Conservation (phyloP, 176 grass and related monocot genomes). For the Puya raimondii region DNA sequence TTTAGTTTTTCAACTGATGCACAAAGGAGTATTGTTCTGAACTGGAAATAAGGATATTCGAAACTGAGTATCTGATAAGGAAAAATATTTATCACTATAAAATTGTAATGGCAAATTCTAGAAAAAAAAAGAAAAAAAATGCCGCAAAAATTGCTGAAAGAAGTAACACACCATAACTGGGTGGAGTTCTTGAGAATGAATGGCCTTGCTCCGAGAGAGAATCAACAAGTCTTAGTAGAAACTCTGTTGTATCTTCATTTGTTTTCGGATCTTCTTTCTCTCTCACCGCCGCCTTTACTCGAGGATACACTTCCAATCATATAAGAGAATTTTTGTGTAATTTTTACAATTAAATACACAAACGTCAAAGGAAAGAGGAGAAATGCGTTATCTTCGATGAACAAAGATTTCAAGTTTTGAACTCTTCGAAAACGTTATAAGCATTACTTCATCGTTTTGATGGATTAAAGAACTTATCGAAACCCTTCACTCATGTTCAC, state of each 20-base stretch:
- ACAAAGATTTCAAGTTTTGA: constrained; percentile 18
- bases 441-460: no score
- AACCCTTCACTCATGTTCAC: no score
- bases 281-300: background rate
- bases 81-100: no score
- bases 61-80: no score
- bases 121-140: no score
- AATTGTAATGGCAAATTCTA: no score
- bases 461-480: no score
- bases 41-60: no score
- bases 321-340: background rate
- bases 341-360: background rate
- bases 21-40: no score
- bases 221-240: background rate
- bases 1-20: no score
- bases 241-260: background rate
- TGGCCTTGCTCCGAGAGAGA: background rate
- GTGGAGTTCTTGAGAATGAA: background rate
- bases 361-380: no score
- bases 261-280: background rate
- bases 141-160: no score
- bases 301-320: constrained; percentile 2
- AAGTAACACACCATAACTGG: background rate
- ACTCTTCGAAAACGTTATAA: background rate
- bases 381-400: background rate